phyloP scores from a whole-genome alignment of 768 basidiomycete genomes.

The Termitomyces sp. region DNA sequence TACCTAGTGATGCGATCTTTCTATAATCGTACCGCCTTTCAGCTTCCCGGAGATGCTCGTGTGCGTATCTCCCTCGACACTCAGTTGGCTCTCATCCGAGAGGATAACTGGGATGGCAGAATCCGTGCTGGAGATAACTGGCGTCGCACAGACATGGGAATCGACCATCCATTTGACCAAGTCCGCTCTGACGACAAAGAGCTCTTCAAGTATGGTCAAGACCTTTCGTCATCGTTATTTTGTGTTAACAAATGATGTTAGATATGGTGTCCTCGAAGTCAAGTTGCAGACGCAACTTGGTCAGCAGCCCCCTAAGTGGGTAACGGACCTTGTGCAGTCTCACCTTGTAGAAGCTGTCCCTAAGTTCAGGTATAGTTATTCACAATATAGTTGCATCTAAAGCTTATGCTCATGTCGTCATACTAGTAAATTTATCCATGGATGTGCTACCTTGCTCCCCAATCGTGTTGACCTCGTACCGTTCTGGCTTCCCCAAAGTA shows the following conservation, averaged over 20 bases:
- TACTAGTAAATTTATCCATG: conserved; percentile 87
- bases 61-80: conserved; percentile 99
- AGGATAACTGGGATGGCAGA: conserved; percentile 92
- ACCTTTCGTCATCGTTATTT: conserved; percentile 11
- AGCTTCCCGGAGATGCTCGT: conserved; percentile 96
- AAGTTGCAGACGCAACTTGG: conserved; percentile 96
- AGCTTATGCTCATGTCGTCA: background rate
- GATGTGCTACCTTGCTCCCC: conserved; percentile 89
- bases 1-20: conserved; percentile 86
- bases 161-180: conserved; percentile 86
- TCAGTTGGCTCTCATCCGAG: conserved; percentile 87
- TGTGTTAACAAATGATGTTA: conserved; percentile 15
- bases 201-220: conserved; percentile 64
- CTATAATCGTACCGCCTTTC: conserved; percentile 98
- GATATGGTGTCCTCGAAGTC: conserved; percentile 93
- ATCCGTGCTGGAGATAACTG: conserved; percentile 82
- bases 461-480: conserved; percentile 93
- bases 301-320: conserved; percentile 95
- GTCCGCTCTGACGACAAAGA: conserved; percentile 77
- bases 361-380: conserved; percentile 70
- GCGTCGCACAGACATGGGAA: conserved; percentile 90
- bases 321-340: conserved; percentile 90
- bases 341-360: conserved; percentile 97
- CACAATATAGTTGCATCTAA: background rate
- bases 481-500: conserved; percentile 97